Base-by-base conservation (phyloP, 352 stramenopile genomes). In the Phytophthora chlamydospora region DNA sequence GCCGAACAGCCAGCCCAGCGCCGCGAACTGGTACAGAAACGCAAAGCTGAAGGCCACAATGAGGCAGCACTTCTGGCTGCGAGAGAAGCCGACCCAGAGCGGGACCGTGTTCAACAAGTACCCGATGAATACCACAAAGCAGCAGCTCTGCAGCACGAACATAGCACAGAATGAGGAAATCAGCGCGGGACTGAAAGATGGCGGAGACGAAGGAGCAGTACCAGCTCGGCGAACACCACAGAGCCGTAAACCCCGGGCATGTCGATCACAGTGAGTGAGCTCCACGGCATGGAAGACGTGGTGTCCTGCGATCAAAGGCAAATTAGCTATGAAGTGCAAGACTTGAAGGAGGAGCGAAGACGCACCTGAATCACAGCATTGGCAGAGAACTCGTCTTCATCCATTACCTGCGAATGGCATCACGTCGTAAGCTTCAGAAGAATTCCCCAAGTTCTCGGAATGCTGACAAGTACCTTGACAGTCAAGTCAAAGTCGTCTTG, bases 101-200 rank as follows among this genome's bases (percentile, higher is more conserved):
- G 75, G 71, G 17, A 88, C 79, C 17, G 76, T 78, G 34, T 62
- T 51, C 47, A 89, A 58, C 19, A 88, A 68, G 58, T 86, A 86
- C 17, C 71, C 74, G 42, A 88, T 85, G 41, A 88, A 89, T 6
- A 66, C 76, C 21, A 88, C 78, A 35, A 89, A 89, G 24, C 83
- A 54, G 59, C 80, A 88, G 45, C 80, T 89, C 75, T 87, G 35
- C 5, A 6, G 14, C 6, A 24, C 21, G 21, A 24, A 24, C 21
- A 48, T 7, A 4, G n/a, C 36, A 60, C 36, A 33, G 51, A n/a
- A 33, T 43, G 6, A 54, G 19, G 7, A 29, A 32, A 9, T 16
- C 33, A 38, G 10, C 1, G 51, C 19, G 41, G 27, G 40, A 32
- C 27, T 6, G 13, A 16, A 21, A 13, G 44, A 41, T 42, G 5